Conservation (phyloP, 352 stramenopile genomes). For the Saprolegnia parasitica region DNA sequence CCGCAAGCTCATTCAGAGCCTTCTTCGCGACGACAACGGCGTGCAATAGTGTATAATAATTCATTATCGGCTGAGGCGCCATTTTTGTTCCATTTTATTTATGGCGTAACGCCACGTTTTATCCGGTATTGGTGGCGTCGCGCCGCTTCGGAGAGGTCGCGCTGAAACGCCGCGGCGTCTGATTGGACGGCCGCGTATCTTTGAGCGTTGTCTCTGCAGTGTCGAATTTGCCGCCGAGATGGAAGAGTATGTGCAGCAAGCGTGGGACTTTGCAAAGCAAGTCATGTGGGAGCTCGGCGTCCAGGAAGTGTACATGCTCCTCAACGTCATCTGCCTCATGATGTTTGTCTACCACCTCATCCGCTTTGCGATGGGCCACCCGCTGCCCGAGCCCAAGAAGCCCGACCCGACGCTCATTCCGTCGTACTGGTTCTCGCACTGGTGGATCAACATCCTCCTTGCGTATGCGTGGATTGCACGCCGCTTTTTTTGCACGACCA, state of each 20-base stretch:
- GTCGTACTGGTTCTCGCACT: slow-evolving; percentile 26
- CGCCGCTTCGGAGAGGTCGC: background rate
- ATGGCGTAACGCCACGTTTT: no score
- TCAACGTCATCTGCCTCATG: slow-evolving; percentile 25
- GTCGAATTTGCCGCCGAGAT: slow-evolving; percentile 21
- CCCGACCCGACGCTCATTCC: slow-evolving; percentile 12
- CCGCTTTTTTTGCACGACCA: slow-evolving; percentile 14
- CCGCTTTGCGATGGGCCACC: slow-evolving; percentile 9
- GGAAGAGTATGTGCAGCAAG: slow-evolving; percentile 15
- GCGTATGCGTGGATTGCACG: slow-evolving; percentile 2
- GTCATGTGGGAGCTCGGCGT: slow-evolving; percentile 13
- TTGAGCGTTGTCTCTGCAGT: background rate
- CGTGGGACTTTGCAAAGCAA: slow-evolving; percentile 14
- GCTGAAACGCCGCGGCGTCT: background rate
- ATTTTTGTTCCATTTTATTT: background rate
- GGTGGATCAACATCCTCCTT: slow-evolving; percentile 22
- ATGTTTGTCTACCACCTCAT: slow-evolving; percentile 27
- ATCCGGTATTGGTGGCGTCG: no score
- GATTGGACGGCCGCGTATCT: slow-evolving; percentile 5
- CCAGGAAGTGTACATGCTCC: slow-evolving; percentile 26
- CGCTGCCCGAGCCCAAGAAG: slow-evolving; percentile 20
- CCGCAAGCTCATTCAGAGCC: slow-evolving; percentile 46
- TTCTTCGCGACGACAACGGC: slow-evolving; percentile 27
- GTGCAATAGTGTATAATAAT: background rate
- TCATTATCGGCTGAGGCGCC: background rate